Percentiles rank a stretch among this genome's conserved stretches.
Evolutionary conservation across 495 filamentous ascomycete species (phyloP).

Genomic region (Achaetomiella virescens): DNA sequence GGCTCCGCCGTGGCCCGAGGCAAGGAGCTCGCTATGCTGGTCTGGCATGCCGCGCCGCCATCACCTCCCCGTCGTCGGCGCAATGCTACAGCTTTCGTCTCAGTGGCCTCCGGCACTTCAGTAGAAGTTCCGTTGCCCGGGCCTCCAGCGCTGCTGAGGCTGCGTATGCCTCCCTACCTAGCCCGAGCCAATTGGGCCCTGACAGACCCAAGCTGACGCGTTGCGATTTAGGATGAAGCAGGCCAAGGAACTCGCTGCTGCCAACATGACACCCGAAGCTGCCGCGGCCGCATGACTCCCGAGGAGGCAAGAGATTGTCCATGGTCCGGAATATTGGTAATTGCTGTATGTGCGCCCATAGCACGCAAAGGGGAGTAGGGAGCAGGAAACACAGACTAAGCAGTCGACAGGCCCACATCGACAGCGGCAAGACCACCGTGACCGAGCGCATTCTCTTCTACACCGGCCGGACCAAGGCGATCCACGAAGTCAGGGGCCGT

Average conservation of each 20-base stretch:
- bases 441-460: constrained; percentile 98
- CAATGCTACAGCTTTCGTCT: constrained; percentile 16
- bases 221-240: constrained; percentile 31
- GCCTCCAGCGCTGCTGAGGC: constrained; percentile 28
- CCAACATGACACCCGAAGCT: constrained; percentile 40
- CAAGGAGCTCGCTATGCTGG: constrained; percentile 30
- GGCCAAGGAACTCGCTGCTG: constrained; percentile 38
- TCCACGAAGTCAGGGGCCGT: constrained; percentile 95
- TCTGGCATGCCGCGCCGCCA: constrained; percentile 18
- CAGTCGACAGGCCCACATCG: constrained; percentile 78
- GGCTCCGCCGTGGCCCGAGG: constrained; percentile 29
- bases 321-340: constrained; percentile 94
- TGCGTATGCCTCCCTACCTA: constrained; percentile 21
- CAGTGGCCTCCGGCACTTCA: constrained; percentile 26
- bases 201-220: constrained; percentile 6
- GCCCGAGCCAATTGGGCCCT: background rate
- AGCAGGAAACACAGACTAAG: constrained; percentile 17
- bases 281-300: constrained; percentile 58
- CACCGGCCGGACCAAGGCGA: constrained; percentile 91
- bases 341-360: constrained; percentile 60
- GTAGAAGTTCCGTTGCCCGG: constrained; percentile 16
- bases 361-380: background rate
- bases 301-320: constrained; percentile 67
- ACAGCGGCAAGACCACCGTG: constrained; percentile 96
- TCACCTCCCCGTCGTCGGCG: constrained; percentile 7